Evolutionary conservation across 352 stramenopile genomes (phyloP), one percentile per base, ranked within the genome.

Genomic region (Saprolegnia diclina): DNA sequence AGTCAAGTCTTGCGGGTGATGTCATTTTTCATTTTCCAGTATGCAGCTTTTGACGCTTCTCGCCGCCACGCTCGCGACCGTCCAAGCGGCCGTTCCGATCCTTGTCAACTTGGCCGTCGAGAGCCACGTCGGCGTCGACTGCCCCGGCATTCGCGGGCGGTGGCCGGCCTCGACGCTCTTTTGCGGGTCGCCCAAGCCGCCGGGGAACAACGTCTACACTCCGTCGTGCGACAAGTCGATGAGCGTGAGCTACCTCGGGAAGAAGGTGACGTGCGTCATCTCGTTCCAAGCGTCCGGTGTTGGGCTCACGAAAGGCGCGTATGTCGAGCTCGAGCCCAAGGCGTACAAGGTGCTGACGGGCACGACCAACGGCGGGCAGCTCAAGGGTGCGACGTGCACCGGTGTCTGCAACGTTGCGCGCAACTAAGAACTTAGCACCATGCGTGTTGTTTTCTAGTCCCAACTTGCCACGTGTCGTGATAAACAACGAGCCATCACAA

Each of bases 331-430:
- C 13, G 24, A 59, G 19, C 52, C 52, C 11, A 59, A 59, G 35
- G 52, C 52, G 11, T 59, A 59, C 52, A 59, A 59, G 52, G 52
- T 59, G 13, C 13, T 59, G 13, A 59, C 52, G 11, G 52, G 52
- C 7, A 21, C 52, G 3, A 59, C 52, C 35, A 26, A 14, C 13
- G 52, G 52, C 24, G 52, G 52, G 3, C 52, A 59, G 35, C 13
- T 59, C 52, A 14, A 59, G 11, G 52, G 52, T 16, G 52, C 24
- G 11, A 59, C 52, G 3, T 59, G 52, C 52, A 42, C 52, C 19
- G 52, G 52, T 59, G 52, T 59, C 24, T 59, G 52, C 52, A 59
- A 59, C 35, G 52, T 59, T 9, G 52, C 52, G 11, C 52, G 52
- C 35, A 59, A 40, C 52, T 59, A 59, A 59, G 35, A 16, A 14